Base-by-base conservation (phyloP, 805 yeast genomes). In the Jamesozyma lodderae region DNA sequence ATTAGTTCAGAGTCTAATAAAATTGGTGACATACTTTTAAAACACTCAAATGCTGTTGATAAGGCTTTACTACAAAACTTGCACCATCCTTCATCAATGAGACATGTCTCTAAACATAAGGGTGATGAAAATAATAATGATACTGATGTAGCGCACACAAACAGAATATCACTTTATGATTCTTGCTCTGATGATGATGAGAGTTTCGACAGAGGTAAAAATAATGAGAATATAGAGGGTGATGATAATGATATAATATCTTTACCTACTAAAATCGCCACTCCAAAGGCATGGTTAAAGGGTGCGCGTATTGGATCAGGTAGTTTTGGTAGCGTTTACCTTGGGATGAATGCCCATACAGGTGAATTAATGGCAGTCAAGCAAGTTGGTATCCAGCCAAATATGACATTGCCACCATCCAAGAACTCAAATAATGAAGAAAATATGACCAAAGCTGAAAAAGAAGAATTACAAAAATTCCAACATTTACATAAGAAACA, bases 341-440 rank as follows among this genome's bases (percentile, higher is more conserved):
- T 92, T 26, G 98, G 96, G 0, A 77, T 92, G 78, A 85, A 88
- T 55, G 82, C 95, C 1, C 62, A 80, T 24, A 87, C 95, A 0
- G 98, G 98, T 31, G 97, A 87, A 55, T 67, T 92, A 36, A 85
- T 90, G 95, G 98, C 97, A 1, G 96, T 92, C 15, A 92, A 92
- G 55, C 96, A 88, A 57, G 96, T 92, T 1, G 81, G 80, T 33
- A 57, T 88, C 14, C 69, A 53, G 16, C 38, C 45, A 10, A 32
- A 21, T 21, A 14, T 20, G 11, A 9, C 15, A 8, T 13, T 22
- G 10, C n/a, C 35, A 21, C 27, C 41, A n/a, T n/a, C 29, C 17
- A 28, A 25, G 8, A 40, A 27, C 6, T 48, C 45, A 15, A 57
- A 43, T 33, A 62, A 31, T 40, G 65, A 38, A 45, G 66, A 33